A percentile compares a stretch with the other conserved stretches of the same genome.
Evolutionary conservation across 306 rosid species (phyloP).

Genomic region (Vicia sativa): DNA sequence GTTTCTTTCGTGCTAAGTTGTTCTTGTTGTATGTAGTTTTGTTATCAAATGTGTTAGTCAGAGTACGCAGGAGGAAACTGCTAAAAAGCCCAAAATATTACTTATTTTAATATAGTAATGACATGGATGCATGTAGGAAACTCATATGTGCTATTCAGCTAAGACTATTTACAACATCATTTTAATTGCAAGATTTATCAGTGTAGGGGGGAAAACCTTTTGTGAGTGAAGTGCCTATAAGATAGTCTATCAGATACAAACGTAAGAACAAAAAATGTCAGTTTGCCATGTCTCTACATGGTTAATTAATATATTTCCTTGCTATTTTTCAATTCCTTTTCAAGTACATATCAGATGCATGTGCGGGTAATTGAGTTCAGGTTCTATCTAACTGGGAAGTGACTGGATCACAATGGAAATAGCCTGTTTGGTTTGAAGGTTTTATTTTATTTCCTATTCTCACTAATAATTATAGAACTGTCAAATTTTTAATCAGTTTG

Average conservation of each 20-base stretch:
- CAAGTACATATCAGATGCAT: background rate
- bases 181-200: no score
- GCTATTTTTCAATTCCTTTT: background rate
- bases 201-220: no score
- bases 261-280: conserved; percentile 3
- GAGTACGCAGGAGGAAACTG: no score
- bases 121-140: conserved; percentile 1
- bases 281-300: background rate
- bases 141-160: background rate
- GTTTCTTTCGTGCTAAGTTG: no score
- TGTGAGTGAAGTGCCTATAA: no score
- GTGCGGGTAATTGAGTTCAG: background rate
- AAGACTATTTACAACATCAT: background rate
- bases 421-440: conserved; percentile 4
- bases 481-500: background rate
- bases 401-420: background rate
- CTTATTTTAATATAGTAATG: background rate
- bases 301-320: conserved; percentile 12
- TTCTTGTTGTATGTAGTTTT: no score
- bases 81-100: background rate
- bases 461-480: background rate
- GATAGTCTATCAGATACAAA: no score
- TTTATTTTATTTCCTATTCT: no score
- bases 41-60: no score
- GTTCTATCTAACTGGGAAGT: conserved; percentile 13